Evolutionary conservation across 2,329 filamentous ascomycete species (phyloP), one percentile per base, ranked within the genome.

Genomic region (Chaetothyriales sp.): DNA sequence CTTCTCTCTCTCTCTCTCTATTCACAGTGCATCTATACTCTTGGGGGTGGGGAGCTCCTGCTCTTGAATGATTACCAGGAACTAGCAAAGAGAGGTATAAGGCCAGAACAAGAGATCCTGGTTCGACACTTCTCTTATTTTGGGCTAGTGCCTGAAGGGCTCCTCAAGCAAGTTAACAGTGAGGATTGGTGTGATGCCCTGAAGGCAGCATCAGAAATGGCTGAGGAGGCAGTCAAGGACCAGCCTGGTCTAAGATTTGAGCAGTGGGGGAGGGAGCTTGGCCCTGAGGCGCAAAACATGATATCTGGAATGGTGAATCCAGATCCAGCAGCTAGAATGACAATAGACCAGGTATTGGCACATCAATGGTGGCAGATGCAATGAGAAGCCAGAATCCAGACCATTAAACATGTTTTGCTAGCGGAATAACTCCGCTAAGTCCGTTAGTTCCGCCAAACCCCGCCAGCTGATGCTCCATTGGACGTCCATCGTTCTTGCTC

Each of bases 11-110:
- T n/a, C n/a, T n/a, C n/a, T n/a, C n/a, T n/a, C n/a, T n/a, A n/a
- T n/a, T n/a, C n/a, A 51, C 55, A 68, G 66, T 68, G 61, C 56
- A 62, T 65, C 59, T 67, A 64, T 51, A 49, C 55, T 49, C 55
- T 68, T 12, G 63, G 63, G 44, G 62, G 57, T 50, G 57, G 59
- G 22, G 63, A 63, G 7, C 49, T 64, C 9, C 54, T 66, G 51
- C 53, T 67, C 43, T 47, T 66, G 39, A 55, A 64, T 44, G 50
- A 64, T 55, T 63, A 63, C 54, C 46, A 64, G 47, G 58, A 66
- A 25, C 56, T 68, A n/a, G n/a, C n/a, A n/a, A n/a, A n/a, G n/a
- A n/a, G n/a, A n/a, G 25, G 49, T 55, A 52, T 56, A 63, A 53
- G 47, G 43, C 28, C 59, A 58, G 48, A 60, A 65, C 60, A 65